Base-by-base conservation (phyloP, 2,329 filamentous ascomycete genomes). In the Beauveria pseudobassiana region DNA sequence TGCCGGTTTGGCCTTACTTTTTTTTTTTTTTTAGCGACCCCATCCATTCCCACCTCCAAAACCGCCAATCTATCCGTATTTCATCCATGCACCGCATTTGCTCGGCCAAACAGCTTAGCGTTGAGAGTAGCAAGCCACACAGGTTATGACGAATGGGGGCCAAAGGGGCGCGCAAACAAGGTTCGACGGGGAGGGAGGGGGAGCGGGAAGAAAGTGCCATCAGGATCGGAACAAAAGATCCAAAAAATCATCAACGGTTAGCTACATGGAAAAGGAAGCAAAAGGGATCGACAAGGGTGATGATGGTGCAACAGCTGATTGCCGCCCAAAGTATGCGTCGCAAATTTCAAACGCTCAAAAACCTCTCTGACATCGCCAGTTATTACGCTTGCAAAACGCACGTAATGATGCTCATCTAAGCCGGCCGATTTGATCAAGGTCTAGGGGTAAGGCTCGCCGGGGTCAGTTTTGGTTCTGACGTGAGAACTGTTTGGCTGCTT, bases 31-130 rank as follows among this genome's bases (percentile, higher is more conserved):
- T 59, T 59, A 48, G 57, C 48, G 38, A 49, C 56, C 34, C 46
- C 56, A 59, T 43, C 46, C 30, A 34, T 34, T 12, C 30, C 30
- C 30, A 14, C 30, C 30, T 1, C 12, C 30, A 34, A 34, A 34
- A 51, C 38, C 57, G 57, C 57, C 43, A 51, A 59, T 59, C 57
- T 59, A 59, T 45, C 57, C 57, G 57, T 59, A 52, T 52, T 52
- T 45, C 34, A 30, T 42, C 48, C 42, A 50, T n/a, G 43, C 12
- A 20, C 54, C 4, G 22, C n/a, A 28, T 5, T 20, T n/a, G 9
- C 9, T 45, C 46, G 42, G 24, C 53, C 22, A 24, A 10, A 30
- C 22, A 46, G 46, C 14, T 42, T 57, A 49, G 45, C 34, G 45
- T 59, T 7, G n/a, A 34, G 10, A 12, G 9, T 5, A n/a, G 48